Base-by-base conservation (phyloP, 768 basidiomycete genomes). In the Macrocybe gigantea region DNA sequence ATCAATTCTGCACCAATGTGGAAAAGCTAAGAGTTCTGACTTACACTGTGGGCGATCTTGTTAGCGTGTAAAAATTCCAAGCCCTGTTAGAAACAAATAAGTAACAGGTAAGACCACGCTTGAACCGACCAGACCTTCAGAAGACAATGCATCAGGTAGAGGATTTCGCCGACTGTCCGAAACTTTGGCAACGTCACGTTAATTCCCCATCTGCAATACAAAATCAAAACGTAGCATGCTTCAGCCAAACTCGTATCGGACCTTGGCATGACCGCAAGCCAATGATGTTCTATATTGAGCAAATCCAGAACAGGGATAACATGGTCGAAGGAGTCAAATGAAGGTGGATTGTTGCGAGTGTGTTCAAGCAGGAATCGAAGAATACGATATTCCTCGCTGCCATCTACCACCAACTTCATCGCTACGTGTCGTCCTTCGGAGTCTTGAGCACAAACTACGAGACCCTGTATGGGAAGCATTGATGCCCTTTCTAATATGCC, bases 251-350 rank as follows among this genome's bases (percentile, higher is more conserved):
- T 33, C 14, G 30, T 14, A 32, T 14, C 48, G 1, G 33, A 54
- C 56, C 64, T 58, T 6, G 66, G 66, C 61, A 63, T 65, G 9
- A 67, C 57, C 6, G 48, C 57, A 41, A 65, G 59, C 45, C 55
- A 62, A 31, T 53, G 53, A 8, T 52, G 60, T 11, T 51, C 49
- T 11, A 45, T 40, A 0, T 52, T 41, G 1, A 66, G 43, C 5
- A 67, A 22, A 3, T 65, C 60, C 0, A 61, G 36, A 5, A 61
- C 48, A 1, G 64, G 62, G 9, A 68, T 38, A 5, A 59, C 22
- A 30, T 53, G 37, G 11, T 48, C 45, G 15, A 44, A 47, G 22
- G 5, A 7, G 10, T 7, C 40, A 9, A 8, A 43, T 37, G 5
- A n/a, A 9, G 2, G 38, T 40, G 4, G 30, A 13, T 7, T 33